Evolutionary conservation across 257 asterid genomes (phyloP).

Genomic region (Leonotis leonurus): DNA sequence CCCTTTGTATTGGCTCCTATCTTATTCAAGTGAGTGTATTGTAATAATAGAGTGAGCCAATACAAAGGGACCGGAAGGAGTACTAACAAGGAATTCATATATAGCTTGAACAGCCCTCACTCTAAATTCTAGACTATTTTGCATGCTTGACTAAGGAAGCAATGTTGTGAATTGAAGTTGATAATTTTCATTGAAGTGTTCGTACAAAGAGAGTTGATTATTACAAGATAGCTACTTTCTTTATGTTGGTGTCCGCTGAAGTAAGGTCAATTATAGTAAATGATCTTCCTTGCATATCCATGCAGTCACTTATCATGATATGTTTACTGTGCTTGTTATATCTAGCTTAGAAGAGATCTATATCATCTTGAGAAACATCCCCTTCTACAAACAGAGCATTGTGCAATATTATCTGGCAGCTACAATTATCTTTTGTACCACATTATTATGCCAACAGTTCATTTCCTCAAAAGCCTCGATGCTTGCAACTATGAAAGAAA

Average conservation of each 20-base stretch:
- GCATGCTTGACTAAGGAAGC: background rate
- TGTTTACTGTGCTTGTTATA: background rate
- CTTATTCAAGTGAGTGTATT: too few relatives aligned
- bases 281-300: background rate
- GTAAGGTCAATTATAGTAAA: background rate
- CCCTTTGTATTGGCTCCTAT: too few relatives aligned
- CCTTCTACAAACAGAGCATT: conserved; percentile 8
- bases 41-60: too few relatives aligned
- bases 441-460: background rate
- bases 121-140: background rate
- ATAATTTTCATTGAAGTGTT: background rate
- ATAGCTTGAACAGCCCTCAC: too few relatives aligned
- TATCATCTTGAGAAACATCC: conserved; percentile 5
- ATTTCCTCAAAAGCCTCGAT: conserved; percentile 19
- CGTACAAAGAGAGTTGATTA: background rate
- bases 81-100: too few relatives aligned
- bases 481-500: conserved; percentile 31
- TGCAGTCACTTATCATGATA: background rate
- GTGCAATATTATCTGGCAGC: conserved; percentile 1
- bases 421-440: background rate
- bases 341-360: background rate
- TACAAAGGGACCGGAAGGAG: too few relatives aligned
- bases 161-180: background rate
- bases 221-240: background rate
- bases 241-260: background rate